Conservation (phyloP, 257 asterid species). For the Scutellaria barbata region DNA sequence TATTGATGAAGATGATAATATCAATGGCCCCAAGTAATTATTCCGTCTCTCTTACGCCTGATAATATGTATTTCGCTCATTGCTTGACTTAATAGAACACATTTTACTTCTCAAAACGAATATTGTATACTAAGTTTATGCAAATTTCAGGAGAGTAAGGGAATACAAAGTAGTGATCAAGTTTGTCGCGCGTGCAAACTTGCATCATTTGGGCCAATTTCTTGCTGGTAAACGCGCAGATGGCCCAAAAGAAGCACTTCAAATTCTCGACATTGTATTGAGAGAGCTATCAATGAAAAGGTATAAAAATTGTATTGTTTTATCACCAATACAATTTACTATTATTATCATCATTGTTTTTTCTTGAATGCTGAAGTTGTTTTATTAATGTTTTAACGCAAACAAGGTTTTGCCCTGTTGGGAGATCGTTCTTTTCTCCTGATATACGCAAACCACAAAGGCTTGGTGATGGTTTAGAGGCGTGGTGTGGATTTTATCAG, state of each 20-base stretch:
- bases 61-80: conserved; percentile 5
- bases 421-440: conserved; percentile 94
- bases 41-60: conserved; percentile 21
- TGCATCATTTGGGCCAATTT: conserved; percentile 89
- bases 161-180: conserved; percentile 84
- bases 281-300: conserved; percentile 87
- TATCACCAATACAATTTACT: background rate
- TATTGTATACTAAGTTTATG: background rate
- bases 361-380: conserved; percentile 21
- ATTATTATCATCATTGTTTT: background rate
- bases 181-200: conserved; percentile 84
- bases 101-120: no score
- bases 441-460: conserved; percentile 84
- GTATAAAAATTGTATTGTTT: conserved; percentile 50
- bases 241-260: conserved; percentile 93
- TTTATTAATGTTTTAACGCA: conserved; percentile 6
- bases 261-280: conserved; percentile 90
- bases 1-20: conserved; percentile 78
- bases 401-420: conserved; percentile 84
- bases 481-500: conserved; percentile 99
- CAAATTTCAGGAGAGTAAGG: conserved; percentile 69
- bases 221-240: conserved; percentile 97
- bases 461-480: conserved; percentile 97
- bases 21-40: conserved; percentile 81
- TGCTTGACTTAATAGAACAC: background rate